phyloP scores from a whole-genome alignment of 257 asterid genomes.

The Forsythia suspensa region DNA sequence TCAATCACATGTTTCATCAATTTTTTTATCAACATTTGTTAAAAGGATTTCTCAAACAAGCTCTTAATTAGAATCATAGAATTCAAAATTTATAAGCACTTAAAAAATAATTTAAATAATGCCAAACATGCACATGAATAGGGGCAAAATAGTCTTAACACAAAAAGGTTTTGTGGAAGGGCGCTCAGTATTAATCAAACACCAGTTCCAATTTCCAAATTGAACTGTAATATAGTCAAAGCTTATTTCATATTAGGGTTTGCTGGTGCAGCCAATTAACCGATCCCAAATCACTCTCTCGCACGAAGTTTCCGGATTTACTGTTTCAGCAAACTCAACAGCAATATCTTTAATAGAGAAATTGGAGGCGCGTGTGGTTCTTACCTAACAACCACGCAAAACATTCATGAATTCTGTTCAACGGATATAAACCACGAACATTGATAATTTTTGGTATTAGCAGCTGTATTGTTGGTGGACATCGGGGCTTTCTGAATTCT shows the following conservation, averaged over 20 bases:
- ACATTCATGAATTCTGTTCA: slow-evolving; percentile 24
- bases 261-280: slow-evolving; percentile 10
- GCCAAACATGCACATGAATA: too few relatives aligned
- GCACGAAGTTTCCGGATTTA: slow-evolving; percentile 28
- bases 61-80: too few relatives aligned
- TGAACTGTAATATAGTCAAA: neutral
- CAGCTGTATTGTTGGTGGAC: neutral
- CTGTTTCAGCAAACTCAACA: slow-evolving; percentile 29
- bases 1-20: too few relatives aligned
- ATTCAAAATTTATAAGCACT: too few relatives aligned
- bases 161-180: neutral
- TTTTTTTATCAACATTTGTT: too few relatives aligned
- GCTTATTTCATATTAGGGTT: slow-evolving; percentile 22
- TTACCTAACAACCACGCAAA: slow-evolving; percentile 20
- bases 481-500: slow-evolving; percentile 3
- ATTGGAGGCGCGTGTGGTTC: neutral
- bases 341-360: neutral
- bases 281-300: neutral
- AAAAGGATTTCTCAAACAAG: too few relatives aligned
- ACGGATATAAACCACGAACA: slow-evolving; percentile 17
- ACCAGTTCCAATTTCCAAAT: neutral
- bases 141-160: neutral
- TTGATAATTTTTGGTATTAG: neutral
- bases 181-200: neutral
- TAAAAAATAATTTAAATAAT: too few relatives aligned